A percentile compares a stretch with the other conserved stretches of the same genome.
Evolutionary conservation across 2,329 filamentous ascomycete species (phyloP).

Genomic region (Orbilia javanica): DNA sequence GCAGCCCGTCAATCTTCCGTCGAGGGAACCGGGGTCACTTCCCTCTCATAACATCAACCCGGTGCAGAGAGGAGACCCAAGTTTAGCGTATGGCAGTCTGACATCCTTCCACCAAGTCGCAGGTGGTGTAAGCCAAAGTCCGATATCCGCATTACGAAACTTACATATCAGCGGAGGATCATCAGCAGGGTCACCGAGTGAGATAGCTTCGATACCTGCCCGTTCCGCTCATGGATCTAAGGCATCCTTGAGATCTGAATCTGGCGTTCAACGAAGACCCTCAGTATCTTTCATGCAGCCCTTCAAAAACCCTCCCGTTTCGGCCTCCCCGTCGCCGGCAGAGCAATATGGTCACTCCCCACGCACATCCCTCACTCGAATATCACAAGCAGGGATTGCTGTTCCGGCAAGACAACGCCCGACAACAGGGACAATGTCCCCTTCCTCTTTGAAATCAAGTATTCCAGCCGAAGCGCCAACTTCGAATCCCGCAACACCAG

Average conservation of each 20-base stretch:
- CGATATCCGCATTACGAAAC: slow-evolving; percentile 81
- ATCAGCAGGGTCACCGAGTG: slow-evolving; percentile 70
- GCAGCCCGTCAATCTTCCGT: slow-evolving; percentile 61
- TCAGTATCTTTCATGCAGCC: slow-evolving; percentile 88
- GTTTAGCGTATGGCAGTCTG: slow-evolving; percentile 87
- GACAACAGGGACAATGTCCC: slow-evolving; percentile 64
- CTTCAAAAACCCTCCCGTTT: slow-evolving; percentile 96
- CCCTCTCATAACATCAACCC: slow-evolving; percentile 72
- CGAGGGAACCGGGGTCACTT: slow-evolving; percentile 78
- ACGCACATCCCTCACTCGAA: slow-evolving; percentile 67
- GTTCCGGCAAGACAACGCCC: slow-evolving; percentile 65
- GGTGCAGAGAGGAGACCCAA: slow-evolving; percentile 71
- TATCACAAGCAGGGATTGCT: slow-evolving; percentile 61
- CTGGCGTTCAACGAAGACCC: slow-evolving; percentile 75
- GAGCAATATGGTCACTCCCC: slow-evolving; percentile 70
- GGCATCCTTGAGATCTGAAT: slow-evolving; percentile 69
- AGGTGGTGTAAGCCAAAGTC: slow-evolving; percentile 81
- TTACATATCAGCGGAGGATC: slow-evolving; percentile 71
- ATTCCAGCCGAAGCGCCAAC: slow-evolving; percentile 74
- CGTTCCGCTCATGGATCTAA: slow-evolving; percentile 68
- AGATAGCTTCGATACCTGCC: slow-evolving; percentile 68
- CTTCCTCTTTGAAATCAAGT: slow-evolving; percentile 68
- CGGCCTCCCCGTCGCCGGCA: slow-evolving; percentile 78
- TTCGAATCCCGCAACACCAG: slow-evolving; percentile 72
- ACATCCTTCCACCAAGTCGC: slow-evolving; percentile 88